Percentiles rank a stretch among this genome's conserved stretches.
Conservation (phyloP, 73 alveolate genomes). For the Halteria grandinella region DNA sequence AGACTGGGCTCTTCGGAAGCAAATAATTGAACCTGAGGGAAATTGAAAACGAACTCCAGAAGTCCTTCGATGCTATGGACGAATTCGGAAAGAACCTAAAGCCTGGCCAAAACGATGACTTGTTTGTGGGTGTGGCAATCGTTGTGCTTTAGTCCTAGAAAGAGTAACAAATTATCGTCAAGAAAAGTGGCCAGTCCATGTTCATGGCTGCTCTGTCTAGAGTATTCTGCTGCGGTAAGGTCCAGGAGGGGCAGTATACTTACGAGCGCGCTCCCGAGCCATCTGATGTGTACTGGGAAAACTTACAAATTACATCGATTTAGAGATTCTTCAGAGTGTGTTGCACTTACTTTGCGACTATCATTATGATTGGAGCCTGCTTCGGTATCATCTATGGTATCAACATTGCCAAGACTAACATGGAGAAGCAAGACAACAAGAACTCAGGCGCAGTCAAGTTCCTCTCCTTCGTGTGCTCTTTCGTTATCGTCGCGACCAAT, state of each 20-base stretch:
- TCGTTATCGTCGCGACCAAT: conserved; percentile 64
- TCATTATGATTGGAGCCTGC: conserved; percentile 55
- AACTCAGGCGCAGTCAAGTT: too few species aligned
- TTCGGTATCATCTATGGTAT: conserved; percentile 68
- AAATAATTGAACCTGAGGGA: too few species aligned
- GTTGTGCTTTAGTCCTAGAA: too few species aligned
- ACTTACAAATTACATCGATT: conserved; percentile 52
- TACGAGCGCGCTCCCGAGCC: conserved; percentile 84
- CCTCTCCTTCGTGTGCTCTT: conserved; percentile 55
- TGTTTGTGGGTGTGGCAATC: too few species aligned
- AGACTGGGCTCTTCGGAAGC: too few species aligned
- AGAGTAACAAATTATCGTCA: too few species aligned
- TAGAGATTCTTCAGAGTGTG: conserved; percentile 42
- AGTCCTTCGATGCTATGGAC: too few species aligned
- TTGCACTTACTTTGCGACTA: conserved; percentile 48
- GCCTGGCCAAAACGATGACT: conserved; percentile 25
- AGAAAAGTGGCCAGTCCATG: too few species aligned
- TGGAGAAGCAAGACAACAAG: background rate
- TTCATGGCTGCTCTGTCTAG: too few species aligned
- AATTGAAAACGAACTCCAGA: too few species aligned
- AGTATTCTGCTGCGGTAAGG: too few species aligned
- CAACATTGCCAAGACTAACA: conserved; percentile 44
- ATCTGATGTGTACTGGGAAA: conserved; percentile 85
- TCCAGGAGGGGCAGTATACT: background rate
- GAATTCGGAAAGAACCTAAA: too few species aligned